These are phyloP conservation scores for Apiospora kogelbergensis DNA, from an alignment of 2,329 filamentous ascomycete genomes.

Conservation along the genomic window DNA sequence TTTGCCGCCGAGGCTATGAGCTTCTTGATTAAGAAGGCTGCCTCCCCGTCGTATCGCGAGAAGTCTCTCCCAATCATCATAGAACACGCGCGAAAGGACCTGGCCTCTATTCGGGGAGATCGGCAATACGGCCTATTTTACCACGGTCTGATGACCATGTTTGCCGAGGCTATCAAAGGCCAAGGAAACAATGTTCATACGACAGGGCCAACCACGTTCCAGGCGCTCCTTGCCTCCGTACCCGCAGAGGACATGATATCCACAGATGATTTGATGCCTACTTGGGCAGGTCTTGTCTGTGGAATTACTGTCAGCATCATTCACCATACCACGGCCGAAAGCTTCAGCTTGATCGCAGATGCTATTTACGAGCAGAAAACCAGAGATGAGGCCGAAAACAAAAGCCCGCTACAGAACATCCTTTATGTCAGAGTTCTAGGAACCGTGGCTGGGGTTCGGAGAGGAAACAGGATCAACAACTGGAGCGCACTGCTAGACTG, in stretches of 20 bases:
- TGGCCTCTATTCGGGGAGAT: constrained; percentile 53
- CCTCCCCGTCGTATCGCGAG: constrained; percentile 73
- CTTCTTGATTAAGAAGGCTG: constrained; percentile 89
- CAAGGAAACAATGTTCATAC: constrained; percentile 61
- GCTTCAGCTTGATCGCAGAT: constrained; percentile 68
- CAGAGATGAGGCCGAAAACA: constrained; percentile 34
- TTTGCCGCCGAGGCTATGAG: constrained; percentile 95
- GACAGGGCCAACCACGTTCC: constrained; percentile 53
- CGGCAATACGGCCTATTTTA: constrained; percentile 70
- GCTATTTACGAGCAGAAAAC: constrained; percentile 55
- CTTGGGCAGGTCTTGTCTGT: constrained; percentile 66
- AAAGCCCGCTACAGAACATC: constrained; percentile 41
- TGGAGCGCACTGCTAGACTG: constrained; percentile 68
- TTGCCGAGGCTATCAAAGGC: constrained; percentile 76
- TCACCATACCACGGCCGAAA: constrained; percentile 75
- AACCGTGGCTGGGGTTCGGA: constrained; percentile 74
- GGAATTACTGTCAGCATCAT: constrained; percentile 80
- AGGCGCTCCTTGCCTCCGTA: constrained; percentile 50
- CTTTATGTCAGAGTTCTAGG: constrained; percentile 63
- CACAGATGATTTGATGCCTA: constrained; percentile 37
- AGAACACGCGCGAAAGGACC: constrained; percentile 68
- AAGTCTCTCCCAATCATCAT: constrained; percentile 71
- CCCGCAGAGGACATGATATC: constrained; percentile 51
- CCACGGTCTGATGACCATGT: constrained; percentile 88
- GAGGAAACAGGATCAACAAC: constrained; percentile 69